Base-by-base conservation (phyloP, 257 asterid species). In the Catharanthus roseus region DNA sequence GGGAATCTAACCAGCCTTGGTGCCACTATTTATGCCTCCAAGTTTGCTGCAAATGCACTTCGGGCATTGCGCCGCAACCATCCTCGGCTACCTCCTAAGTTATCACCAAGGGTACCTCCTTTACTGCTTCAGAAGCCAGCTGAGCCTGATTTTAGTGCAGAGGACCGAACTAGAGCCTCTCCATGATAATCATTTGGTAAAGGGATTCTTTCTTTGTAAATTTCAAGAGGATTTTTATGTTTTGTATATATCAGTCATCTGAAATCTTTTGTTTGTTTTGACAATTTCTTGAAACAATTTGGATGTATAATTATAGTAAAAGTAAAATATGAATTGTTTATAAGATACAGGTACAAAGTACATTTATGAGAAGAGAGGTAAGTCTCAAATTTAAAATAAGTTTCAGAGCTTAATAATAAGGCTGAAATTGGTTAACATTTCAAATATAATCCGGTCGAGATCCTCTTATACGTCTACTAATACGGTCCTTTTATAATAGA, bases 51-150 rank as follows among this genome's bases (percentile, higher is more conserved):
- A 31, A 83, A 85, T 63, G 86, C 81, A 36, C 69, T 86, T 1
- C 83, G 77, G 8, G 71, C 70, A 19, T 51, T 83, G 77, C 65
- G 78, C 50, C 85, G 80, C 0, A 76, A 65, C 62, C 79, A 69
- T 3, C 76, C 70, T 13, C 51, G 6, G 10, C 51, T 4, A 50
- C 54, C 10, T 41, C 55, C 75, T 41, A 74, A 68, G 68, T 21
- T 80, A 31, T 72, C 88, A 8, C 88, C 90, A 6, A 70, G 65
- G 42, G 47, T 84, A 65, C 75, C 57, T 10, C 71, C 86, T 28
- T 62, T 85, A 26, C 74, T 84, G 74, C 85, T 80, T 66, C 89
- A 82, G 85, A 86, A 89, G 78, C 92, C 96, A 29, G 63, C 86
- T 12, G 90, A 89, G 77, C 90, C 87, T 26, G 87, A 85, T 78